Evolutionary conservation across 768 basidiomycete genomes (phyloP), one percentile per base, ranked within the genome.

Genomic region (Mycena galopus): DNA sequence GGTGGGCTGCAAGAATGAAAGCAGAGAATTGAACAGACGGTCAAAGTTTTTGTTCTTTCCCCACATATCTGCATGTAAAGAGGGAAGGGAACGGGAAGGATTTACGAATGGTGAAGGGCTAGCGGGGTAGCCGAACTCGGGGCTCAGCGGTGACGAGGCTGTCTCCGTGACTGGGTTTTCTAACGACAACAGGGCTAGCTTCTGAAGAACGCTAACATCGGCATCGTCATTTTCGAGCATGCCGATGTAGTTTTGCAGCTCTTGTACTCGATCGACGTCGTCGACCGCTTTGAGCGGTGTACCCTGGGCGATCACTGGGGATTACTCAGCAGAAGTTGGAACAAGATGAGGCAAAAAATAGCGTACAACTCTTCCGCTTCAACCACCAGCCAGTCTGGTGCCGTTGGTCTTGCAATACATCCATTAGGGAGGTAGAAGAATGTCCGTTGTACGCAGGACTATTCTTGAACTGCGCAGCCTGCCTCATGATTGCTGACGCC

Each of bases 321-420:
- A 23, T 63, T 79, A 72, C 59, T 72, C 21, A 23, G 33, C 21
- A n/a, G 58, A 29, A 4, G 62, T 50, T 42, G 30, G 37, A 27
- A 7, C 35, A 17, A 65, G 37, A 60, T 19, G 19, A 6, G n/a
- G n/a, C n/a, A 69, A 58, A 61, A 47, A 7, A 33, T 50, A 50
- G 89, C 90, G 79, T 78, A 96, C 95, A 81, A 50, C 88, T 84
- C 79, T 89, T 91, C 74, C 93, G 87, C 79, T 93, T 94, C 72
- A 90, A 79, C 95, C 96, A 96, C 96, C 96, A 97, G 9, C 89
- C 89, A 25, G 89, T 91, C 77, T 94, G 92, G 76, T 91, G 89
- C 71, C 86, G 91, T 73, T 88, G 86, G 65, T 88, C 91, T 71
- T 92, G 89, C 57, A 94, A 80, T 25, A 91, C 90, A 74, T 94